Conservation (phyloP, 2,329 filamentous ascomycete species). For the Nigrospora oryzae region DNA sequence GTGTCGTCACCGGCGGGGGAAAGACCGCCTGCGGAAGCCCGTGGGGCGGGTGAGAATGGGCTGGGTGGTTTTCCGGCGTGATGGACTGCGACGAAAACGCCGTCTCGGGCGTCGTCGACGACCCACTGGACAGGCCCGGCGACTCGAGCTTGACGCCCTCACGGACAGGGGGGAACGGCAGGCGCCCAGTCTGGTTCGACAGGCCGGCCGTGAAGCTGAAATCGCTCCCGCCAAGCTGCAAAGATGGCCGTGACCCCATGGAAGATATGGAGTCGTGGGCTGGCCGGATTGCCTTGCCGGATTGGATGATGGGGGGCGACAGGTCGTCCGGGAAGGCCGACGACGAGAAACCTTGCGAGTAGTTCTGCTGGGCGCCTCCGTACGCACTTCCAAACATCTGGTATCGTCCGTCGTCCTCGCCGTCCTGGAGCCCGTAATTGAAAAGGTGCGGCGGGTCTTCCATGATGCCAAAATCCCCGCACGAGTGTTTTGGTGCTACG, state of each 20-base stretch:
- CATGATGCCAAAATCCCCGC: slow-evolving; percentile 6
- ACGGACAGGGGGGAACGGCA: slow-evolving; percentile 5
- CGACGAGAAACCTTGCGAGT: slow-evolving; percentile 6
- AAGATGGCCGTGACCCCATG: neutral
- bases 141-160: slow-evolving; percentile 11
- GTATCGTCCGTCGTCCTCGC: slow-evolving; percentile 8
- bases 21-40: slow-evolving; percentile 1
- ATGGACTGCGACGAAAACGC: slow-evolving; percentile 12
- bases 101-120: slow-evolving; percentile 15
- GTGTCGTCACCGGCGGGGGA: slow-evolving; percentile 4
- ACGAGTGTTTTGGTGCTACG: too few species aligned
- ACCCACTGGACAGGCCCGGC: slow-evolving; percentile 14
- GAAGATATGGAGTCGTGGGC: neutral
- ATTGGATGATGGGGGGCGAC: slow-evolving; percentile 7
- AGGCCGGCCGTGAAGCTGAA: neutral
- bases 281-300: neutral
- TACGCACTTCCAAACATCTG: slow-evolving; percentile 10
- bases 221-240: neutral
- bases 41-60: neutral
- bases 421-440: slow-evolving; percentile 11
- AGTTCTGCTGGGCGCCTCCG: slow-evolving; percentile 4
- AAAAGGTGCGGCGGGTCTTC: slow-evolving; percentile 13
- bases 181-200: slow-evolving; percentile 3
- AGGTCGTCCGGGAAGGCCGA: slow-evolving; percentile 4
- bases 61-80: slow-evolving; percentile 10